Conservation (phyloP, 257 asterid species). For the Solanum ossicruentum region DNA sequence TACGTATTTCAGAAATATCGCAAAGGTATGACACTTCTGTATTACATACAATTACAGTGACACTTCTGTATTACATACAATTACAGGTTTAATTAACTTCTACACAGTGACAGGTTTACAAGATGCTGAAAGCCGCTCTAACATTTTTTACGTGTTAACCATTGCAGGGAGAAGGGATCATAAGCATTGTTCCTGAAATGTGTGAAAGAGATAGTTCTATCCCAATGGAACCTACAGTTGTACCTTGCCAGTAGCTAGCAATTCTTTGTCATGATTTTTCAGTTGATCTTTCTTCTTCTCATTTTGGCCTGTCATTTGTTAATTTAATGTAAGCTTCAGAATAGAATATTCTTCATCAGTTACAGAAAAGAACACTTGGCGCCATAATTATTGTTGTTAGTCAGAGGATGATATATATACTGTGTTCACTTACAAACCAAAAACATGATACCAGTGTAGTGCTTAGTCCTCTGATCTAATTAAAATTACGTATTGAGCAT, state of each 20-base stretch:
- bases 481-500: too few species aligned
- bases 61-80: neutral
- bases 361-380: neutral
- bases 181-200: constrained; percentile 56
- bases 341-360: neutral
- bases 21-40: constrained; percentile 38
- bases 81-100: too few species aligned
- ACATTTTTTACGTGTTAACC: neutral
- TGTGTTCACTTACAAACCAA: neutral
- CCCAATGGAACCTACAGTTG: constrained; percentile 57
- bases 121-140: neutral
- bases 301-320: neutral
- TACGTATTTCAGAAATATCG: constrained; percentile 65
- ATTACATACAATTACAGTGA: neutral
- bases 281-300: neutral
- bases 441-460: neutral
- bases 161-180: constrained; percentile 67
- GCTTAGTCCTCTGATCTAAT: neutral
- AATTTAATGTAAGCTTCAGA: neutral
- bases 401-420: neutral
- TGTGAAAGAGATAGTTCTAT: constrained; percentile 50
- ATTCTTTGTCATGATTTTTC: neutral
- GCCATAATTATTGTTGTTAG: neutral
- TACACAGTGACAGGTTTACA: neutral
- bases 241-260: constrained; percentile 39